Evolutionary conservation across 345 rosid genomes (phyloP).

Genomic region (Hibiscus syriacus): DNA sequence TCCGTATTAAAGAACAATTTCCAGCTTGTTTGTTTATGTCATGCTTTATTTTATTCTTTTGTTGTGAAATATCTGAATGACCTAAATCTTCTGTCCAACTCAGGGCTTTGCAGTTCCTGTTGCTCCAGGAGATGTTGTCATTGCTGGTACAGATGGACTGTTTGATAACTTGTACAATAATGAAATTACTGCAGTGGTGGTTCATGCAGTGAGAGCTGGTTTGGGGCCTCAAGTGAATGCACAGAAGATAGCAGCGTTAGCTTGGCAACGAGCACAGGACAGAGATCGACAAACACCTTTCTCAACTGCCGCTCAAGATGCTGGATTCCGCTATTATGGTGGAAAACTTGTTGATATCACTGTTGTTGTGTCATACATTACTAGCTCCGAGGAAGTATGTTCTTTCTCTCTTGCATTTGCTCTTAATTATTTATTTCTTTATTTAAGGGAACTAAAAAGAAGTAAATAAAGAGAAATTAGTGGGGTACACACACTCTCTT

Average conservation of each 20-base stretch:
- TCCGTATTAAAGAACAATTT: background rate
- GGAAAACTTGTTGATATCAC: constrained; percentile 99
- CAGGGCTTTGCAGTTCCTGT: constrained; percentile 78
- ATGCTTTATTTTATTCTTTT: background rate
- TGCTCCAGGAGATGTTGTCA: constrained; percentile 85
- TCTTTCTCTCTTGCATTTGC: background rate
- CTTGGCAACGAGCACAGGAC: constrained; percentile 87
- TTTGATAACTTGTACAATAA: constrained; percentile 92
- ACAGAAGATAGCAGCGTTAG: constrained; percentile 94
- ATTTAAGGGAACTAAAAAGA: too few relatives aligned
- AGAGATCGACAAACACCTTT: constrained; percentile 91
- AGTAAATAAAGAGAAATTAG: background rate
- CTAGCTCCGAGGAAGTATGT: constrained; percentile 34
- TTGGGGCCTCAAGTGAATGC: constrained; percentile 85
- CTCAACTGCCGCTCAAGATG: constrained; percentile 96
- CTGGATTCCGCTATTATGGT: constrained; percentile 93
- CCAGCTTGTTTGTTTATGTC: background rate
- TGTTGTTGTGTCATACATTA: constrained; percentile 81
- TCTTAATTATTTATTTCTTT: too few relatives aligned
- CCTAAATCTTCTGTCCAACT: constrained; percentile 1
- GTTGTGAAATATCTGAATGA: background rate
- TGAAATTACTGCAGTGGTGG: constrained; percentile 92
- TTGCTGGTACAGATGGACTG: constrained; percentile 91
- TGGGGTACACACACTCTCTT: background rate
- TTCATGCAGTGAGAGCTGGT: constrained; percentile 88